phyloP scores from a whole-genome alignment of 2,329 filamentous ascomycete species.

The Aspergillus texensis region DNA sequence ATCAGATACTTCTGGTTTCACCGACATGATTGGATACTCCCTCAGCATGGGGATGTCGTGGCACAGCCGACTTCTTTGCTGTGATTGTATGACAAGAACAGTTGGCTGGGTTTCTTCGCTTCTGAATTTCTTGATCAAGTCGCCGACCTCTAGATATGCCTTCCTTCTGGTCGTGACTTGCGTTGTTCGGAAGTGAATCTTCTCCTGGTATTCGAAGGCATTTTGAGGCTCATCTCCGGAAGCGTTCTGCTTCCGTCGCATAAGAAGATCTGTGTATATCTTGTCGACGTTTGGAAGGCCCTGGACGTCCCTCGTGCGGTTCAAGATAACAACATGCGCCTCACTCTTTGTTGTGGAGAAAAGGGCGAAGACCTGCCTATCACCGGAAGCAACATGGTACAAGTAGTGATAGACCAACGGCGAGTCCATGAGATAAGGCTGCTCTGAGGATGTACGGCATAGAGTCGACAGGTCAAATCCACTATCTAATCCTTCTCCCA shows the following conservation, averaged over 20 bases:
- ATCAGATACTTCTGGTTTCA: slow-evolving; percentile 81
- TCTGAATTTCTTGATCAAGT: slow-evolving; percentile 85
- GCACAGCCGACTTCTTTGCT: slow-evolving; percentile 75
- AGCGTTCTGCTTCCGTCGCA: slow-evolving; percentile 64
- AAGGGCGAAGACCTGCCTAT: slow-evolving; percentile 88
- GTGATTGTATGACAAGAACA: slow-evolving; percentile 88
- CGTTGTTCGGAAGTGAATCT: slow-evolving; percentile 79
- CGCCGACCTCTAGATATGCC: slow-evolving; percentile 82
- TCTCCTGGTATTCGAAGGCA: slow-evolving; percentile 84
- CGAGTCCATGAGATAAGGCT: slow-evolving; percentile 74
- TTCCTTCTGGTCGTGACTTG: slow-evolving; percentile 90
- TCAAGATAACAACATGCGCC: slow-evolving; percentile 86
- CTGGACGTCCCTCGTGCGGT: slow-evolving; percentile 77
- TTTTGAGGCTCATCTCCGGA: slow-evolving; percentile 74
- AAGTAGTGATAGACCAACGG: slow-evolving; percentile 84
- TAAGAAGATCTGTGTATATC: slow-evolving; percentile 78
- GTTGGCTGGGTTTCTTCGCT: slow-evolving; percentile 80
- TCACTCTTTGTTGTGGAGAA: slow-evolving; percentile 82
- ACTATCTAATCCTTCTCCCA: slow-evolving; percentile 89
- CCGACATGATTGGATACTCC: slow-evolving; percentile 79
- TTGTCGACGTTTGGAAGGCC: slow-evolving; percentile 88
- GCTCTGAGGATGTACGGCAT: slow-evolving; percentile 66
- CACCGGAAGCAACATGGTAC: slow-evolving; percentile 88
- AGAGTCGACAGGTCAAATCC: slow-evolving; percentile 86
- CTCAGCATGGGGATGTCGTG: slow-evolving; percentile 83